phyloP scores from a whole-genome alignment of 192 early-diverging fungal genomes.

The Backusella luteola region DNA sequence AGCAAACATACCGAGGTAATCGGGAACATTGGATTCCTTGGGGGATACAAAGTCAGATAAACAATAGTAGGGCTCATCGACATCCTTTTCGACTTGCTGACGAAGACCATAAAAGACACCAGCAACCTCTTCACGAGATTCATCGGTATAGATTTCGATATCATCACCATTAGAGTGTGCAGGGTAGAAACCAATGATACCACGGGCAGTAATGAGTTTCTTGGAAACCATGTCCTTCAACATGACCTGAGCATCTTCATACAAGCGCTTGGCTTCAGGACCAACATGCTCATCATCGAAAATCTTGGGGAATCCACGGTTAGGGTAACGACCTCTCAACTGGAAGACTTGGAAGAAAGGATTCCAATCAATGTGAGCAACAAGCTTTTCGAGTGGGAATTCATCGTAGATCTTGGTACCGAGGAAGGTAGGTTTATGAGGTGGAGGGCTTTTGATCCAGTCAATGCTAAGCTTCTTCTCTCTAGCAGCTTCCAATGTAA shows the following conservation, averaged over 20 bases:
- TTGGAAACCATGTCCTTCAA: conserved; percentile 76
- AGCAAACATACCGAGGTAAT: conserved; percentile 91
- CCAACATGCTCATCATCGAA: conserved; percentile 95
- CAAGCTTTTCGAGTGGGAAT: conserved; percentile 70
- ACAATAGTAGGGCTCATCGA: conserved; percentile 81
- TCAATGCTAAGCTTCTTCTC: conserved; percentile 64
- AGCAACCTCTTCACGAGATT: conserved; percentile 59
- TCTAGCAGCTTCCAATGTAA: conserved; percentile 71
- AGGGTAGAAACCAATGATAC: conserved; percentile 86
- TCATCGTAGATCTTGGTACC: conserved; percentile 79
- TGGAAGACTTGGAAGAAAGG: conserved; percentile 99
- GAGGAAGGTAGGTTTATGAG: conserved; percentile 79
- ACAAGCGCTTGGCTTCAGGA: conserved; percentile 85
- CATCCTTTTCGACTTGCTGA: conserved; percentile 86
- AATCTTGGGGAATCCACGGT: conserved; percentile 96
- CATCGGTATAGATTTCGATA: conserved; percentile 83
- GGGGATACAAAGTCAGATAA: conserved; percentile 94
- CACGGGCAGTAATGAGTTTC: conserved; percentile 70
- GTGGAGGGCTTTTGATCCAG: conserved; percentile 63
- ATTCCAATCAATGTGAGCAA: conserved; percentile 96
- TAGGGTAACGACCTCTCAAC: conserved; percentile 92
- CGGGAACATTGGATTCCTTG: conserved; percentile 64
- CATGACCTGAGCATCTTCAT: conserved; percentile 83
- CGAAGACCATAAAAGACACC: conserved; percentile 87
- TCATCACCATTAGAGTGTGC: conserved; percentile 89